Evolutionary conservation across 2,329 filamentous ascomycete species (phyloP), one percentile per base, ranked within the genome.

Genomic region (Microcyclosporella mali): DNA sequence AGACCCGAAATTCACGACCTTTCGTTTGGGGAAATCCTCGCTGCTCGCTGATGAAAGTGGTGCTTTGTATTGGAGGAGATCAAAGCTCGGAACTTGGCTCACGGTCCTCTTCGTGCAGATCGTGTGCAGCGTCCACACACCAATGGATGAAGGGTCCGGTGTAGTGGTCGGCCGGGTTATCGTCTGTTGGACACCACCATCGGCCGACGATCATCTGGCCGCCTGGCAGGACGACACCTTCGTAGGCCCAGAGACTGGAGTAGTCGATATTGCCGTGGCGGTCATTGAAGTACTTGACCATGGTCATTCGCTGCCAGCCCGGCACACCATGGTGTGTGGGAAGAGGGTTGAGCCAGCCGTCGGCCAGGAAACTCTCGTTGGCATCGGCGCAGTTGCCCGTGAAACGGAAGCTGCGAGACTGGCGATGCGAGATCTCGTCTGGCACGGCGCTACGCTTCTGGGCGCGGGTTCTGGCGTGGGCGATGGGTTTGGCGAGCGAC

Each of bases 301-400:
- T 71, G 0, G 68, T 72, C 42, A 78, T 61, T 25, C 74, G 67
- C 59, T 75, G 71, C 64, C 71, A 79, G 15, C 75, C 75, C 0
- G 69, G 66, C 10, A 78, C 70, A 1, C 64, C 66, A 12, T 65
- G 47, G 49, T 78, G 75, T 2, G 61, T 51, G 1, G 70, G 70
- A 1, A 78, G 57, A 0, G 68, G 59, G 49, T 75, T 74, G 15
- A 78, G 58, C 62, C 70, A 74, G 33, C 75, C 75, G 2, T 62
- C 49, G 18, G 58, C 56, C 19, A 50, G 41, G 54, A 68, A 69
- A 27, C 42, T 32, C 34, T 59, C 54, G 12, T 41, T 58, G 6
- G 59, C 50, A 27, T 71, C 67, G n/a, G 56, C 47, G 1, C 69
- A 69, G 3, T 53, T 54, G 6, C 66, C 66, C 12, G 62, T 58